These are phyloP conservation scores for Leishmania aethiopica DNA, from an alignment of 208 protist genomes.

Conservation along the genomic window DNA sequence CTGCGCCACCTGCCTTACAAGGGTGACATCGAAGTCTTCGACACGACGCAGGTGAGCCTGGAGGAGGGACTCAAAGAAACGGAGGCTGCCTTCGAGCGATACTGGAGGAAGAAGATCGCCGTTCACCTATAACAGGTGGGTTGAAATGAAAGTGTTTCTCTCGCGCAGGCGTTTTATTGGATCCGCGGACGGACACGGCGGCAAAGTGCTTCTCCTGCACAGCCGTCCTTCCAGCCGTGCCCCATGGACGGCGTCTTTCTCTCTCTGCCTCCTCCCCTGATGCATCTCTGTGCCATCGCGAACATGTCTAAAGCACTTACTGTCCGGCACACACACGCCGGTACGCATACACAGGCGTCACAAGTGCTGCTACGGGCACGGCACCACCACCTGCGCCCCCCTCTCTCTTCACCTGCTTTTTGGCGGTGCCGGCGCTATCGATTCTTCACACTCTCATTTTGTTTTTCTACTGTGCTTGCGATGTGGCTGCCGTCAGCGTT, in stretches of 20 bases:
- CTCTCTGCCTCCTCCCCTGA: background rate
- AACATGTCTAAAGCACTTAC: background rate
- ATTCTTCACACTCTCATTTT: background rate
- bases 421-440: background rate
- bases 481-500: background rate
- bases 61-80: constrained; percentile 50
- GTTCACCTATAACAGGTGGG: constrained; percentile 7
- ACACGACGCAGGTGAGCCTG: constrained; percentile 55
- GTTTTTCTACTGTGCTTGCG: background rate
- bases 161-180: background rate
- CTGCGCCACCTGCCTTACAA: constrained; percentile 44
- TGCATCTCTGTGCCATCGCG: background rate
- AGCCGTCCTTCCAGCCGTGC: background rate
- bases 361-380: background rate
- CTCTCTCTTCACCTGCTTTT: background rate
- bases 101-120: constrained; percentile 49
- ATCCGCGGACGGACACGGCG: background rate
- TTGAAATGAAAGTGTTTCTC: background rate
- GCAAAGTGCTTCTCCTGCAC: background rate
- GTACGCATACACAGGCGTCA: background rate
- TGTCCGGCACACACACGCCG: background rate
- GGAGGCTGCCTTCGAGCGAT: constrained; percentile 45
- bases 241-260: background rate
- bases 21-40: constrained; percentile 47
- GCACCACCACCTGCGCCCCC: background rate